Base-by-base conservation (phyloP, 2,329 filamentous ascomycete species). In the Fusarium sp. region DNA sequence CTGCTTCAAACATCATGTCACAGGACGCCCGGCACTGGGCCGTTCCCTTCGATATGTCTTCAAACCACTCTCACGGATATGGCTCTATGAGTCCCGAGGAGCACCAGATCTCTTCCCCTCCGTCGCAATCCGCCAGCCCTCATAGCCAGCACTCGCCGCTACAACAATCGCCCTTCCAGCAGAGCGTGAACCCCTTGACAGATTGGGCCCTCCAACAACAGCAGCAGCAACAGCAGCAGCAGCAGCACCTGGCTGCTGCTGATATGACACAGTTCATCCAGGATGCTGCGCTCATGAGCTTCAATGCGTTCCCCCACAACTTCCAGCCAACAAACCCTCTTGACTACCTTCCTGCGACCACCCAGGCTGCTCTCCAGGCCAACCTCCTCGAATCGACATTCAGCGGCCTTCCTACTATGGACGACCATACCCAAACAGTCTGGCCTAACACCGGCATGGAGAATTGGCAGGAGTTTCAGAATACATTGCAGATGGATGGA, bases 391-490 rank as follows among this genome's bases (percentile, higher is more conserved):
- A 92, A 64, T 86, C 88, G 38, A 82, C 88, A 6, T 94, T 92
- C 80, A 83, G 79, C 74, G 80, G 82, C 64, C 85, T 91, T 78
- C 84, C 87, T 32, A 83, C 87, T 45, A 85, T 89, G 72, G 86
- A 89, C 46, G 86, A 88, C 60, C 80, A 83, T 27, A 79, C 83
- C 15, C 87, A 88, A 52, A 81, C 86, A 18, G 85, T 86, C 81
- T 93, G 84, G 90, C 88, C 82, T 30, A 80, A 79, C 51, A 80
- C 87, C 68, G 87, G 89, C 70, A 90, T 92, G 82, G 89, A 91
- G 52, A 91, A 92, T 72, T 94, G 91, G 89, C 90, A 93, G 69
- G 94, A 97, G 76, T 92, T 97, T 75, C 90, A 92, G 73, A 86
- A 88, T 62, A 81, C 77, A 32, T 68, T 84, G 60, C 83, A 92